A percentile compares a stretch with the other conserved stretches of the same genome.
These are phyloP conservation scores for Crithidia brevicula DNA, from an alignment of 208 protist species.

Conservation along the genomic window DNA sequence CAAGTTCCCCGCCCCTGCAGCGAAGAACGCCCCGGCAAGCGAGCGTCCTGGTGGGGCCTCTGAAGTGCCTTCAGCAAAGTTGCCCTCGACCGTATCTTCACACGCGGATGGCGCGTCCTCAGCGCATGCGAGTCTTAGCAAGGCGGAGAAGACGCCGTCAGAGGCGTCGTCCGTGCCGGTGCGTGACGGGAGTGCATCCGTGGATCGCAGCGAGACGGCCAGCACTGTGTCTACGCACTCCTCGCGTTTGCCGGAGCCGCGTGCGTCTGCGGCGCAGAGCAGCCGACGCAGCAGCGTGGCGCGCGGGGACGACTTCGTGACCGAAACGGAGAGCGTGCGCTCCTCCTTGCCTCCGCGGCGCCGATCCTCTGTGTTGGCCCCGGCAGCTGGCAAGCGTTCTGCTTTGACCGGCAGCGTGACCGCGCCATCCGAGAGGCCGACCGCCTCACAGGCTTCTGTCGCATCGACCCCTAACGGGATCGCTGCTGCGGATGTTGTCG, in stretches of 20 bases:
- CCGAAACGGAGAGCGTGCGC: conserved; percentile 14
- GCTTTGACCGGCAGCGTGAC: too few species aligned
- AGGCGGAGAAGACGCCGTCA: neutral
- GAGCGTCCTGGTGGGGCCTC: neutral
- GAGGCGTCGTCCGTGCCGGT: neutral
- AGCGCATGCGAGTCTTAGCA: too few species aligned
- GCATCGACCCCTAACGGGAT: too few species aligned
- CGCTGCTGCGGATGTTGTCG: neutral
- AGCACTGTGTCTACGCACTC: conserved; percentile 14
- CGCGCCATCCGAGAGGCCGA: too few species aligned
- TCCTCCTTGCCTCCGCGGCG: conserved; percentile 28
- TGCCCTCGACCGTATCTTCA: neutral
- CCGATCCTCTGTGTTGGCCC: conserved; percentile 6
- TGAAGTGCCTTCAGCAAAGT: too few species aligned
- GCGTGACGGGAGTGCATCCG: neutral
- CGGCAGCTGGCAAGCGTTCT: too few species aligned
- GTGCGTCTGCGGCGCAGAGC: neutral
- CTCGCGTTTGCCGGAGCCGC: conserved; percentile 28
- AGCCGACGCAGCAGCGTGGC: conserved; percentile 9
- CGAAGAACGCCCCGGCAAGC: neutral
- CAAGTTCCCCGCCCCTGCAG: neutral
- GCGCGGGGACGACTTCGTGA: neutral
- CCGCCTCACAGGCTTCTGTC: too few species aligned
- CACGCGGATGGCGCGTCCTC: too few species aligned
- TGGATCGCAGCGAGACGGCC: conserved; percentile 5